Evolutionary conservation across 2,329 filamentous ascomycete species (phyloP), one percentile per base, ranked within the genome.

Genomic region (Microdochium paspali): DNA sequence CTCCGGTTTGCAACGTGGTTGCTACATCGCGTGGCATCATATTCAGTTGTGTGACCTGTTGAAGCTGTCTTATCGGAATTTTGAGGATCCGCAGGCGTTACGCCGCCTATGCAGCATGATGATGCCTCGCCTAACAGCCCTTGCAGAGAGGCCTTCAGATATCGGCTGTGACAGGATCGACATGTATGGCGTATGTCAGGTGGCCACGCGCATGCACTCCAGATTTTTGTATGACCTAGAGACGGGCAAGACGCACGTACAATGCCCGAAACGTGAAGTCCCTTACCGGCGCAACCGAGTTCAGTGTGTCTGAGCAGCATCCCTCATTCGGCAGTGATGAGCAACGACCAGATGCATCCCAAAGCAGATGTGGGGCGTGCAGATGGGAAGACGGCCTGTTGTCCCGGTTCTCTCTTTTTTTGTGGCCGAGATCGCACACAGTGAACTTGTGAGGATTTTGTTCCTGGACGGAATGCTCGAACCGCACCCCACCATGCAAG

Each of bases 141-240:
- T 40, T 21, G 18, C 18, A 18, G 18, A 40, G 13, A 20, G n/a
- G 13, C 10, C 35, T 7, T 10, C n/a, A 18, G n/a, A 5, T 21
- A 20, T 12, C 35, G 35, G 35, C 18, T 20, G 35, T 18, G 18
- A 20, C 35, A 40, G 35, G 35, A 40, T 40, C 23, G 18, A 40
- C 18, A n/a, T n/a, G 13, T 21, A 40, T 40, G 35, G 15, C 35
- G 35, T 20, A 40, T 40, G 35, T 40, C 35, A 40, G 35, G 35
- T 40, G 35, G 13, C 35, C 35, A 40, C 35, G 35, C 35, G 35
- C 35, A 40, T 40, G 35, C 35, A 40, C 35, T 40, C 35, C 35
- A 40, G 35, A 20, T 40, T 40, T 40, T 21, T 21, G 35, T 18
- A 9, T 18, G 35, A 40, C 35, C 20, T n/a, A 20, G 18, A 21